Conservation (phyloP, 1,284 basidiomycete genomes). For the Tylopilus sp. region DNA sequence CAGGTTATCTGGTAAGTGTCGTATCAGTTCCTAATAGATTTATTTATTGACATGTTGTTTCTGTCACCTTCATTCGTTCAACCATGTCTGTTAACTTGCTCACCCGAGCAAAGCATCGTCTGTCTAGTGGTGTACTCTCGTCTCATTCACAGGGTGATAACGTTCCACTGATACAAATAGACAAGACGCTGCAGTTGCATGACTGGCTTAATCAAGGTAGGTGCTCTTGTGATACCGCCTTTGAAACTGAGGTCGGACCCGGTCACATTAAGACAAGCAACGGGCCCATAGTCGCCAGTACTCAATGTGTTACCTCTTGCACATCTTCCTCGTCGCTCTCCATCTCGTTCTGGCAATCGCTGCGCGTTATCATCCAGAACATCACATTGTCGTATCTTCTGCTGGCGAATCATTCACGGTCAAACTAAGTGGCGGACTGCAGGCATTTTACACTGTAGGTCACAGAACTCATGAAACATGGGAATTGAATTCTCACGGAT, state of each 20-base stretch:
- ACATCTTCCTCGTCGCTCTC: not conserved
- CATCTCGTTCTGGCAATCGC: not conserved
- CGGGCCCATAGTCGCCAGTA: not conserved
- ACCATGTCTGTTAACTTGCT: not conserved
- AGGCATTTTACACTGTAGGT: conserved; percentile 3
- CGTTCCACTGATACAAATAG: not conserved
- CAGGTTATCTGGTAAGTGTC: no score
- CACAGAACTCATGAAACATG: not conserved
- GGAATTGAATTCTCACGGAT: not conserved
- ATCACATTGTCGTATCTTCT: not conserved
- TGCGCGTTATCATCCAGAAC: not conserved
- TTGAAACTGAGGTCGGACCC: not conserved
- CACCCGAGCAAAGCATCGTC: not conserved
- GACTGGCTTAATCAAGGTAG: not conserved
- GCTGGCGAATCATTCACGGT: not conserved
- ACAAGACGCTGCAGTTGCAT: not conserved
- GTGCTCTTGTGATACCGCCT: not conserved
- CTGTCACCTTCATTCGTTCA: not conserved
- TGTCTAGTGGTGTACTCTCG: not conserved
- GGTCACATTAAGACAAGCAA: not conserved
- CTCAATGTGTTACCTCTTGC: not conserved
- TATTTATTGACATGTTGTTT: not conserved
- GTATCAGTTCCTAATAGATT: not conserved
- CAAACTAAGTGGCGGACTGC: not conserved
- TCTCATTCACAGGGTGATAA: not conserved